Evolutionary conservation across 345 rosid species (phyloP), one percentile per base, ranked within the genome.

Genomic region (Euphorbia peplus): DNA sequence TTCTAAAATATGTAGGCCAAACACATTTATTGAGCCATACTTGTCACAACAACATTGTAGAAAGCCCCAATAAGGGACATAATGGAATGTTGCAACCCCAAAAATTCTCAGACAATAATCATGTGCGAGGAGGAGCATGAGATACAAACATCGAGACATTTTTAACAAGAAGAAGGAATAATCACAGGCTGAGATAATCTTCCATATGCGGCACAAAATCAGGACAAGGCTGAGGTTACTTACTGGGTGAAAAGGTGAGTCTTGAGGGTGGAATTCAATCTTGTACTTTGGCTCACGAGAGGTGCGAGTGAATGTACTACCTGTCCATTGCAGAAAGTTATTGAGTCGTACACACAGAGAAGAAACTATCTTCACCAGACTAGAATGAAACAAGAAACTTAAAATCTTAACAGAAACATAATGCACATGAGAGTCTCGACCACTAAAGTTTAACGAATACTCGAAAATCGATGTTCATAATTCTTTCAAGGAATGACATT

Each of bases 261-360:
- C 85, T 71, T 88, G 89, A 4, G 87, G 74, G 61, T 85, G 92
- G 73, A 85, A 91, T 68, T 86, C 88, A 46, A 93, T 85, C 74
- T 75, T 86, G 77, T 90, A 91, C 68, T 91, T 88, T 35, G 96
- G 95, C 70, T 93, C 95, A 66, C 87, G 91, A 63, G 86, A 82
- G 76, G 85, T 84, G 61, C 85, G 88, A 73, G 90, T 73, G 67
- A 89, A 86, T 50, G 92, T 76, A 73, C 85, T 86, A 58, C 90
- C 95, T 91, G 84, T 69, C 46, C 46, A 67, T 66, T 57, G 26
- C 41, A 19, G 57, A 37, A 44, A 42, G 35, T 46, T 25, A 32
- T n/a, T n/a, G 32, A 55, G 13, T 13, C 44, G 16, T 22, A 59
- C 18, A 54, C 18, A 62, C 28, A 62, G 24, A 22, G 58, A 30